Base-by-base conservation (phyloP, 495 filamentous ascomycete species). In the Lasiosphaeria miniovina region DNA sequence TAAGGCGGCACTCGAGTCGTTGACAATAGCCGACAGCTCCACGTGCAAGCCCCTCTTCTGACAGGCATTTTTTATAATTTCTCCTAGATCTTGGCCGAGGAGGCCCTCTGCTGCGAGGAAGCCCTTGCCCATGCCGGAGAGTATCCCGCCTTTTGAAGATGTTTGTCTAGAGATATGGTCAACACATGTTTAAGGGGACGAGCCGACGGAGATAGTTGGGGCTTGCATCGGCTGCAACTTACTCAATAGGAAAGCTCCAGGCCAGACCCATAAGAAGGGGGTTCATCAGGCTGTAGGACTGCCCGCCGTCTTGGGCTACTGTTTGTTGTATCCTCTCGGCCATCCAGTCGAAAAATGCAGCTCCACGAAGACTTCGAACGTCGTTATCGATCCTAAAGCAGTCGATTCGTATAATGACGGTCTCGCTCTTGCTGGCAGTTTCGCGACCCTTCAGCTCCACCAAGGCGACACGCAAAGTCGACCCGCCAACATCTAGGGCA, bases 191-290 rank as follows among this genome's bases (percentile, higher is more conserved):
- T 45, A 32, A 31, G 24, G 24, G 24, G 24, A 24, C 24, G 24
- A 24, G 24, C 24, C 24, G 24, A 24, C 24, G 24, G 24, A 24
- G 24, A 31, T 7, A 36, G 38, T 59, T 31, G 15, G 32, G 45
- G 15, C 24, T 15, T 15, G 3, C 24, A 15, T 31, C 36, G 31
- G 34, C 34, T 5, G 54, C 34, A 63, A 80, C 77, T 72, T 78
- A 92, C 89, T 88, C 85, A 52, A 96, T 91, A 12, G 91, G 91
- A 67, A 96, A 96, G 72, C 89, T 92, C 80, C 91, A 96, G 8
- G 90, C 88, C 45, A 96, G 80, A 0, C 90, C 90, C 77, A 93
- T 72, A 3, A 78, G 75, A 58, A 81, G 68, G 11, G 71, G 70
- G 17, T 73, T 62, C 14, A 66, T 66, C 0, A 62, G 61, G 15